Percentiles rank a stretch among this genome's conserved stretches.
phyloP scores from a whole-genome alignment of 2,329 filamentous ascomycete species.

The Fusarium aywerte region DNA sequence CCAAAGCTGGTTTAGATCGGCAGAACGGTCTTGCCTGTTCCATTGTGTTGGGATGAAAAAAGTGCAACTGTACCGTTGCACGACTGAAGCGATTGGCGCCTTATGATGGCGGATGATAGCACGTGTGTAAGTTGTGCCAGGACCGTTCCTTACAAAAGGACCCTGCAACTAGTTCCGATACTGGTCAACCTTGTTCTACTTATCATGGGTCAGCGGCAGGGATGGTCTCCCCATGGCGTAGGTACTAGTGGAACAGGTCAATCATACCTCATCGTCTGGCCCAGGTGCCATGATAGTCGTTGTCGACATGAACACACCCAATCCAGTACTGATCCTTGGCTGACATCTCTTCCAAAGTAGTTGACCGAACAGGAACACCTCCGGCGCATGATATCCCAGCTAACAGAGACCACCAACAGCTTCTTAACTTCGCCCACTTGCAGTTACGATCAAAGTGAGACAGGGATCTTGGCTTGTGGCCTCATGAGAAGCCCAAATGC shows the following conservation, averaged over 20 bases:
- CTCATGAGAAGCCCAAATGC: slow-evolving; percentile 20
- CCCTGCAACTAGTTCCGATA: slow-evolving; percentile 22
- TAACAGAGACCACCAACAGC: background rate
- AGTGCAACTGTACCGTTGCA: slow-evolving; percentile 21
- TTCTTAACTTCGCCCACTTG: background rate
- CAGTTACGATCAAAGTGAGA: slow-evolving; percentile 33
- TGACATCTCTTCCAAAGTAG: slow-evolving; percentile 36
- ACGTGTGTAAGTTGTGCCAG: slow-evolving; percentile 39
- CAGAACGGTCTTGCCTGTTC: slow-evolving; percentile 31
- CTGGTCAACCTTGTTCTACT: slow-evolving; percentile 20
- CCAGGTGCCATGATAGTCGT: slow-evolving; percentile 33
- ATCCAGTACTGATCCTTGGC: slow-evolving; percentile 38
- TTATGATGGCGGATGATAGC: slow-evolving; percentile 37
- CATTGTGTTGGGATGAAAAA: slow-evolving; percentile 37
- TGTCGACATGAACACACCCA: slow-evolving; percentile 15
- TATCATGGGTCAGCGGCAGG: slow-evolving; percentile 2
- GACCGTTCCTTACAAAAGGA: slow-evolving; percentile 25
- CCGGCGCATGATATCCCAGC: slow-evolving; percentile 29
- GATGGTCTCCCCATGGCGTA: slow-evolving; percentile 15
- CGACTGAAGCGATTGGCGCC: slow-evolving; percentile 29
- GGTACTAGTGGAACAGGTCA: slow-evolving; percentile 25
- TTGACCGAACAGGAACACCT: slow-evolving; percentile 37
- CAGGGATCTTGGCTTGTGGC: slow-evolving; percentile 23
- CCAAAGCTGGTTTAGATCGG: slow-evolving; percentile 37
- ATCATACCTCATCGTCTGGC: slow-evolving; percentile 28